phyloP scores from a whole-genome alignment of 108 stramenopile species.

The Skeletonema tropicum region DNA sequence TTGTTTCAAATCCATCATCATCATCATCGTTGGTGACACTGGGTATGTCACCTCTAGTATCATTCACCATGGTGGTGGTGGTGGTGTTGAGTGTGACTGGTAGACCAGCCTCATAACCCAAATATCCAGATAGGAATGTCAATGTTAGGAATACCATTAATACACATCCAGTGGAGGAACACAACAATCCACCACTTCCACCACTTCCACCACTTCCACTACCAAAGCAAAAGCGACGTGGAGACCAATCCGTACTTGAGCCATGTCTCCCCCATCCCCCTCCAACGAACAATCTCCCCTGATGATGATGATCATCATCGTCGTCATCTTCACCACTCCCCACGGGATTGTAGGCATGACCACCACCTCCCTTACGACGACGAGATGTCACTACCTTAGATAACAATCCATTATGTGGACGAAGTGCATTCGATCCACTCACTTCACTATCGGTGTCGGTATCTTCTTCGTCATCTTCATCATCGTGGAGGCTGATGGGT shows the following conservation, averaged over 20 bases:
- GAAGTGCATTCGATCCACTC: too few species aligned
- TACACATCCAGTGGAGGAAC: not conserved
- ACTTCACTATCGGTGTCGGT: too few species aligned
- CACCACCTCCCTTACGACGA: too few species aligned
- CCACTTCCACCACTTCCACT: too few species aligned
- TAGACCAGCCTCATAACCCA: slow-evolving; percentile 31
- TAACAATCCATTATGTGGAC: too few species aligned
- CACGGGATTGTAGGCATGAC: too few species aligned
- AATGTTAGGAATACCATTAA: not conserved
- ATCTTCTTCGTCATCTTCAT: not conserved
- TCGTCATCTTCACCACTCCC: not conserved
- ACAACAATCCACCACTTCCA: not conserved
- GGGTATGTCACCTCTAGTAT: too few species aligned
- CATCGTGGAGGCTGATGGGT: slow-evolving; percentile 26
- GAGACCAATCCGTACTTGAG: not conserved
- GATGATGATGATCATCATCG: slow-evolving; percentile 7
- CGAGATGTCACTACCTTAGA: too few species aligned
- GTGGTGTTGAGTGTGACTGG: not conserved
- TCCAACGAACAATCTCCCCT: slow-evolving; percentile 19
- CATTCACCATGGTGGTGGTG: not conserved
- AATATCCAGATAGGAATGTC: slow-evolving; percentile 12
- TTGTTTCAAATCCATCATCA: slow-evolving; percentile 16
- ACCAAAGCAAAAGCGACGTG: not conserved
- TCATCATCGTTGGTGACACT: not conserved
- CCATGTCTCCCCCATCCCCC: slow-evolving; percentile 34